A percentile compares a stretch with the other conserved stretches of the same genome.
phyloP scores from a whole-genome alignment of 169 alveolate species.

The Cryptosporidium meleagridis region DNA sequence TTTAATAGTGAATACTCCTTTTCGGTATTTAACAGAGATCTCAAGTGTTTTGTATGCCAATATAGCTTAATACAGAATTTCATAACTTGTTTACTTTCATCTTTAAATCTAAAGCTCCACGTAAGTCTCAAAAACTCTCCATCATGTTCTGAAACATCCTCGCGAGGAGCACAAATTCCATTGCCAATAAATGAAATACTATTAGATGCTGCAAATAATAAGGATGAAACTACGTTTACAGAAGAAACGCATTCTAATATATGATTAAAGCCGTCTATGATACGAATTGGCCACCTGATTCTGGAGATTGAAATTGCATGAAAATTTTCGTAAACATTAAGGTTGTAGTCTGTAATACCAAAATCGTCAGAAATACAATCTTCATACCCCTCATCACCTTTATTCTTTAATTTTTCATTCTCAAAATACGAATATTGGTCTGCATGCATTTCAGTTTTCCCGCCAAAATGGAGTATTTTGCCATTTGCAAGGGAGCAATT shows the following conservation, averaged over 20 bases:
- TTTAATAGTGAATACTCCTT: slow-evolving; percentile 6
- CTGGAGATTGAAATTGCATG: not conserved
- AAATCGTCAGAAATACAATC: not conserved
- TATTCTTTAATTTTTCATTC: not conserved
- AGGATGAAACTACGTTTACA: slow-evolving; percentile 3
- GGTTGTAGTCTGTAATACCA: not conserved
- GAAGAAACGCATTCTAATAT: slow-evolving; percentile 28
- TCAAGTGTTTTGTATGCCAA: slow-evolving; percentile 50
- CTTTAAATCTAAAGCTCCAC: slow-evolving; percentile 35
- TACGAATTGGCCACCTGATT: slow-evolving; percentile 48
- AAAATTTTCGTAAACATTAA: not conserved
- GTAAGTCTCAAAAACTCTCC: slow-evolving; percentile 34
- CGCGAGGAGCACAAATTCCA: not conserved
- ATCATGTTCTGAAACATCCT: not conserved
- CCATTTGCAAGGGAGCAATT: not conserved
- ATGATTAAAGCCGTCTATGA: slow-evolving; percentile 62
- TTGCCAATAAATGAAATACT: not conserved
- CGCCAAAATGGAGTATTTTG: not conserved
- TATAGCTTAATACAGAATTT: slow-evolving; percentile 19
- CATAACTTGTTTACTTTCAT: not conserved
- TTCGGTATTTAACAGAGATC: slow-evolving; percentile 11
- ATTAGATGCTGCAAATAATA: slow-evolving; percentile 15
- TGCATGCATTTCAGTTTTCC: not conserved
- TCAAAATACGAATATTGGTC: not conserved
- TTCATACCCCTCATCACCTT: not conserved